phyloP scores from a whole-genome alignment of 805 yeast species.

The Candida montana region DNA sequence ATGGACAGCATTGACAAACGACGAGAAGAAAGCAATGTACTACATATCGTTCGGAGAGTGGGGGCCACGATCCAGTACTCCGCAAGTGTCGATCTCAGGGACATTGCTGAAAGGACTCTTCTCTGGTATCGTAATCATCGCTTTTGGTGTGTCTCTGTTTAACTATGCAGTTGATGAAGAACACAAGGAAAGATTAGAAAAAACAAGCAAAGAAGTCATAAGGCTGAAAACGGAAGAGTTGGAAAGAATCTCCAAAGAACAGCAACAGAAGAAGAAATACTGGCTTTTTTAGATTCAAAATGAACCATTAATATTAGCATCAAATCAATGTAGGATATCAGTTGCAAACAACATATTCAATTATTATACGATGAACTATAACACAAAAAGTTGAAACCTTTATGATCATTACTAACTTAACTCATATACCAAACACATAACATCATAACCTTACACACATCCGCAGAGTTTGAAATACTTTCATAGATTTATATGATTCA shows the following conservation, averaged over 20 bases:
- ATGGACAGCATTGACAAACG: constrained; percentile 27
- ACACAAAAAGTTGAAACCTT: no score
- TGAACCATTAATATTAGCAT: no score
- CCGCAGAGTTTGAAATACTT: no score
- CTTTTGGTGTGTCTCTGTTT: constrained; percentile 15
- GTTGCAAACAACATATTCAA: no score
- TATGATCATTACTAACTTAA: no score
- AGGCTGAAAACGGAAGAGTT: constrained; percentile 3
- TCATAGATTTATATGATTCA: no score
- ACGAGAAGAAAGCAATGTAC: constrained; percentile 29
- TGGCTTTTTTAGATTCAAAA: constrained; percentile 1
- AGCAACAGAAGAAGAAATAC: constrained; percentile 2
- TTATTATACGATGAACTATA: no score
- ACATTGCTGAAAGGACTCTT: constrained; percentile 15
- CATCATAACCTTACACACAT: no score
- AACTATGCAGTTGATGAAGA: constrained; percentile 20
- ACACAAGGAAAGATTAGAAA: constrained; percentile 11
- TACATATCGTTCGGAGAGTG: constrained; percentile 33
- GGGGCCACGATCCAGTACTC: constrained; percentile 29
- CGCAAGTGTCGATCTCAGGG: constrained; percentile 9
- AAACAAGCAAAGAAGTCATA: constrained; percentile 5
- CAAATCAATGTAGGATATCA: no score
- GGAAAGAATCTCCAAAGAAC: constrained; percentile 6
- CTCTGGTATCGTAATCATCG: constrained; percentile 15
- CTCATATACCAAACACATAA: no score